A percentile compares a stretch with the other conserved stretches of the same genome.
Conservation (phyloP, 2,329 filamentous ascomycete species). For the Akanthomyces dipterigenus region DNA sequence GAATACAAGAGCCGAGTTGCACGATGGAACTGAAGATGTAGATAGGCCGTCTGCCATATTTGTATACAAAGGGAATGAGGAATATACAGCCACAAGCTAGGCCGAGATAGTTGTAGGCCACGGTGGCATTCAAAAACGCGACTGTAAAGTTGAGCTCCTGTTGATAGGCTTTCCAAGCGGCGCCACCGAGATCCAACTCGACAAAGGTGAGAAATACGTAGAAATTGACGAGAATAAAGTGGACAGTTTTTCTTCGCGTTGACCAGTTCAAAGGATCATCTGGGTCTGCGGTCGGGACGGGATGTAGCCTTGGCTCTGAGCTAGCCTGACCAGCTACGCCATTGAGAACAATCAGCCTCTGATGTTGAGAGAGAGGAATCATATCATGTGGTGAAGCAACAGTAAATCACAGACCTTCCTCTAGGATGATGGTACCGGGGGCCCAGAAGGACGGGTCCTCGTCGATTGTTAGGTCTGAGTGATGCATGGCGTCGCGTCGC, state of each 20-base stretch:
- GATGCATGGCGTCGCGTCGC: not conserved
- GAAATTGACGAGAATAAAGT: constrained; percentile 47
- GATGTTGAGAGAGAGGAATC: too few relatives aligned
- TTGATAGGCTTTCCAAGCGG: constrained; percentile 5
- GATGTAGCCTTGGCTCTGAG: not conserved
- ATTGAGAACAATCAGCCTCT: not conserved
- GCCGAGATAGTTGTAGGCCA: constrained; percentile 24
- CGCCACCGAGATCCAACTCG: constrained; percentile 39
- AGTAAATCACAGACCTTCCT: not conserved
- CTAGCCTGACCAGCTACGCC: not conserved
- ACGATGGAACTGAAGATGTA: constrained; percentile 21
- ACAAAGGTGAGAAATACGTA: constrained; percentile 63
- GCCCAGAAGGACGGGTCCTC: not conserved
- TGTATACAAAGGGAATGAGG: constrained; percentile 28
- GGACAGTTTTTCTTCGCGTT: constrained; percentile 13
- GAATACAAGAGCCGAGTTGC: constrained; percentile 16
- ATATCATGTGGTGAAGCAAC: too few relatives aligned
- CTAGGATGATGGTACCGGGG: not conserved
- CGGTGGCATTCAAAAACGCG: constrained; percentile 20
- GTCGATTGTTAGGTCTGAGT: not conserved
- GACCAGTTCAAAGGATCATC: constrained; percentile 6
- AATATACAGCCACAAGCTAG: constrained; percentile 28
- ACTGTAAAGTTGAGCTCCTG: constrained; percentile 22
- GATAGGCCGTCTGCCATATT: constrained; percentile 26
- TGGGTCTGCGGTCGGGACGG: not conserved